phyloP scores from a whole-genome alignment of 1,139 yeast species.

The Scheffersomyces segobiensis region DNA sequence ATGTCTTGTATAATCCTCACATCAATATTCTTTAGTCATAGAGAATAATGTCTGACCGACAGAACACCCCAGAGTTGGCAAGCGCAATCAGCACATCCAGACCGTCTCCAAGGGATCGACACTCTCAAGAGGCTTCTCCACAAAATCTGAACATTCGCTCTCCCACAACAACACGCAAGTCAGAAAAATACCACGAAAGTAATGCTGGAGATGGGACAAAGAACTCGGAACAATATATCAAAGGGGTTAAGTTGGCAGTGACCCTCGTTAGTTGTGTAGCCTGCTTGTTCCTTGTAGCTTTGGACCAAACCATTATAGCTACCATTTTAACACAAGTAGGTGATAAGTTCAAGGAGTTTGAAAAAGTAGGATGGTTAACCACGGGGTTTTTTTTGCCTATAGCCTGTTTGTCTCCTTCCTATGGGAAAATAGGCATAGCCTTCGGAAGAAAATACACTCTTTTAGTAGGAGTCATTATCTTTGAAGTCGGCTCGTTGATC shows the following conservation, averaged over 20 bases:
- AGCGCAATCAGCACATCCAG: background rate
- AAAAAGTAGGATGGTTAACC: conserved; percentile 61
- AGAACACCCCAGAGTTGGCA: background rate
- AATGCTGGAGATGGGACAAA: conserved; percentile 62
- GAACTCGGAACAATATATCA: conserved; percentile 48
- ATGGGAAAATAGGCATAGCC: conserved; percentile 62
- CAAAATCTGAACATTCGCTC: background rate
- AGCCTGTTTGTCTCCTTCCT: conserved; percentile 57
- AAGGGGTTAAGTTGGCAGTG: conserved; percentile 40
- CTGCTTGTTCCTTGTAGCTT: conserved; percentile 59
- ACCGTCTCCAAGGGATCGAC: background rate
- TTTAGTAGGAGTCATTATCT: conserved; percentile 50
- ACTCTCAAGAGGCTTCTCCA: background rate
- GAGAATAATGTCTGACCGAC: background rate
- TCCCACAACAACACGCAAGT: conserved; percentile 3
- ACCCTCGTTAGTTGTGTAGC: conserved; percentile 49
- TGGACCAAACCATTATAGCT: conserved; percentile 68
- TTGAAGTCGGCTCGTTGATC: conserved; percentile 64
- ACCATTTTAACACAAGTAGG: conserved; percentile 61
- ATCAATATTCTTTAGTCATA: no score
- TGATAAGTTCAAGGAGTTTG: conserved; percentile 51
- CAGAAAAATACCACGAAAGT: conserved; percentile 31
- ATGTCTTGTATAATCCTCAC: background rate
- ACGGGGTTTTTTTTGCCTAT: conserved; percentile 62
- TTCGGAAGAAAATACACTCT: conserved; percentile 61